Evolutionary conservation across 441 rosid species (phyloP), one percentile per base, ranked within the genome.

Genomic region (Populus hybrid): DNA sequence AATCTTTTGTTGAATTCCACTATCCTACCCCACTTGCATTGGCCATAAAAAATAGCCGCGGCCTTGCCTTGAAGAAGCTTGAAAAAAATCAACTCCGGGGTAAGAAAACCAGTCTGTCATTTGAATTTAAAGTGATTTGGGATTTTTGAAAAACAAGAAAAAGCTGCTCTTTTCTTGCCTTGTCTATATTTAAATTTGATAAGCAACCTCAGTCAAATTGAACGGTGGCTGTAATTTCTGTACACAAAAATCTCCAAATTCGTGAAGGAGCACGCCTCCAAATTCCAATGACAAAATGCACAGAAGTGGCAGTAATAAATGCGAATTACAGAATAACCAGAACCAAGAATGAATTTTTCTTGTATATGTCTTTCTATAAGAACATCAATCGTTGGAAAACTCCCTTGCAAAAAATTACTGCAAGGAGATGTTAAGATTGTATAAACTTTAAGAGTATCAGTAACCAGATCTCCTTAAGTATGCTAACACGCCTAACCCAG

Each of bases 401-500:
- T 71, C 70, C 74, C 38, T 66, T 59, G 67, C 69, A 20, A 35
- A 59, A 32, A 42, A 66, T 30, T 76, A 40, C 50, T 20, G 11
- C 54, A 63, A 50, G 59, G 20, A 61, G 64, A 70, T 20, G 63
- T n/a, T 18, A 10, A 30, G 10, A 30, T 30, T 30, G 83, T 64
- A 24, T 63, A 24, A 68, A 67, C 24, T 59, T 20, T 4, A 3
- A 4, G 28, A 23, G 26, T 36, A 71, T 87, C 76, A 91, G 64
- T 84, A 74, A 21, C 95, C 90, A 10, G 84, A 74, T 86, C 87
- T 89, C 86, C 75, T 87, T 75, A 96, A 78, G 90, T 82, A 96
- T 26, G 98, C 95, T 81, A 94, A 82, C 16, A 94, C 82, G 67
- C 98, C 93, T 70, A 91, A 81, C 71, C 98, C 98, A 64, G 98